Conservation (phyloP, 371 early-diverging fungal species). For the Mucor irregularis region DNA sequence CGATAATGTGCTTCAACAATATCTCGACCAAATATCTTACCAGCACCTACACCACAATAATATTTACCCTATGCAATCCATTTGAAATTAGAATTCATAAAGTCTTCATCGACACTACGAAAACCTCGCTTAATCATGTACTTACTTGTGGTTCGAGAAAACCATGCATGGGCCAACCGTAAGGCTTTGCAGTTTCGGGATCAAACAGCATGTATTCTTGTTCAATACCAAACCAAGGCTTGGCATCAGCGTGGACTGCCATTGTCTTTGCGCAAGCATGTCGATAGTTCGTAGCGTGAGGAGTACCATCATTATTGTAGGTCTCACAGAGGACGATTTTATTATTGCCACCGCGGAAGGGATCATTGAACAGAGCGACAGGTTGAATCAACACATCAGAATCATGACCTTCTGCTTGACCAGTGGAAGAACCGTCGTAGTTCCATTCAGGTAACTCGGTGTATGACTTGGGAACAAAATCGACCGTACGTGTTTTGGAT, state of each 20-base stretch:
- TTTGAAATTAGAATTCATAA: too few relatives aligned
- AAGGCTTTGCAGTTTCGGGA: constrained; percentile 48
- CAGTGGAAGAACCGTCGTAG: constrained; percentile 65
- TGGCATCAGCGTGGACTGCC: constrained; percentile 39
- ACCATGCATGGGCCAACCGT: constrained; percentile 63
- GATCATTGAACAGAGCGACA: constrained; percentile 58
- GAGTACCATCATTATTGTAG: constrained; percentile 57
- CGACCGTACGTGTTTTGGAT: constrained; percentile 53
- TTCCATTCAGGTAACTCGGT: constrained; percentile 63
- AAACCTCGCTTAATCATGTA: too few relatives aligned
- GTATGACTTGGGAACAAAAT: constrained; percentile 36
- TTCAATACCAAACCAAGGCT: constrained; percentile 69
- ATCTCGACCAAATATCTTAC: constrained; percentile 57
- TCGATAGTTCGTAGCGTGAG: constrained; percentile 59
- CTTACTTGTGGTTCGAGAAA: constrained; percentile 64
- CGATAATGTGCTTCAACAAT: constrained; percentile 66
- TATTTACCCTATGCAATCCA: too few relatives aligned
- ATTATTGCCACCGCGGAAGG: constrained; percentile 65
- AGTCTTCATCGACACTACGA: too few relatives aligned
- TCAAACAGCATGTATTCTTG: constrained; percentile 65
- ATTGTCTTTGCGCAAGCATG: constrained; percentile 45
- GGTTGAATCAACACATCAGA: constrained; percentile 63
- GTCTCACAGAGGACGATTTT: constrained; percentile 61
- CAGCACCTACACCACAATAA: constrained; percentile 60
- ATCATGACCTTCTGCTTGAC: constrained; percentile 62